Percentiles rank a stretch among this genome's conserved stretches.
These are phyloP conservation scores for Colletotrichum karsti DNA, from an alignment of 2,329 filamentous ascomycete genomes.

Conservation along the genomic window DNA sequence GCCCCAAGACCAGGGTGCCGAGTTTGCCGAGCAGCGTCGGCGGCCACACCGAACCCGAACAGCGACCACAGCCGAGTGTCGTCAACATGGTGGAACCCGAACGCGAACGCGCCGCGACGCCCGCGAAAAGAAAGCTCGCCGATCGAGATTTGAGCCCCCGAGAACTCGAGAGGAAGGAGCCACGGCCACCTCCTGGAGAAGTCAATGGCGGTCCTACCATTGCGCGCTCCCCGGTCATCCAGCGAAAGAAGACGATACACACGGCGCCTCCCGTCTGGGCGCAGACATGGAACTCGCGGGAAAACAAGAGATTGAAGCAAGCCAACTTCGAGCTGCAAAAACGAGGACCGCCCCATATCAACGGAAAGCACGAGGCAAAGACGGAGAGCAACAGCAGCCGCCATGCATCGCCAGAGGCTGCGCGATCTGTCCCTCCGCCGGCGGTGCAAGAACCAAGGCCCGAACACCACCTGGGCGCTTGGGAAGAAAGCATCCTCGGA, in stretches of 20 bases:
- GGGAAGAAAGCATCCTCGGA: slow-evolving; percentile 76
- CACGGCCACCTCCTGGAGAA: slow-evolving; percentile 58
- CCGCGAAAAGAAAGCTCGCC: slow-evolving; percentile 58
- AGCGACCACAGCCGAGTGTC: slow-evolving; percentile 24
- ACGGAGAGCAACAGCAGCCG: slow-evolving; percentile 46
- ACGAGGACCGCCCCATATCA: slow-evolving; percentile 42
- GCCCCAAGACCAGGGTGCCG: slow-evolving; percentile 76
- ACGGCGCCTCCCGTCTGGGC: slow-evolving; percentile 58
- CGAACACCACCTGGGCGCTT: slow-evolving; percentile 56
- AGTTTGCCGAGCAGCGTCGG: slow-evolving; percentile 57
- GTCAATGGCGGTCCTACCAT: slow-evolving; percentile 49
- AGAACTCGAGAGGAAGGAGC: slow-evolving; percentile 59
- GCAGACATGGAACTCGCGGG: slow-evolving; percentile 45
- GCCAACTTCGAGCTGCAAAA: slow-evolving; percentile 57
- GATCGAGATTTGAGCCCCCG: slow-evolving; percentile 57
- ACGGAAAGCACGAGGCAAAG: slow-evolving; percentile 47
- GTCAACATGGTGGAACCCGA: slow-evolving; percentile 39
- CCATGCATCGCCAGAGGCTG: slow-evolving; percentile 56
- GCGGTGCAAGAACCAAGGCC: slow-evolving; percentile 32
- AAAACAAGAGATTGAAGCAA: slow-evolving; percentile 46
- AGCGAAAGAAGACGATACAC: slow-evolving; percentile 50
- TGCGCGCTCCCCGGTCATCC: slow-evolving; percentile 34
- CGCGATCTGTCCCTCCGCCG: slow-evolving; percentile 39
- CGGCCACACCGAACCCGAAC: slow-evolving; percentile 27
- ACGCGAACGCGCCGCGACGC: slow-evolving; percentile 44